Evolutionary conservation across 1,139 yeast genomes (phyloP).

Genomic region (Candida freyschussii): DNA sequence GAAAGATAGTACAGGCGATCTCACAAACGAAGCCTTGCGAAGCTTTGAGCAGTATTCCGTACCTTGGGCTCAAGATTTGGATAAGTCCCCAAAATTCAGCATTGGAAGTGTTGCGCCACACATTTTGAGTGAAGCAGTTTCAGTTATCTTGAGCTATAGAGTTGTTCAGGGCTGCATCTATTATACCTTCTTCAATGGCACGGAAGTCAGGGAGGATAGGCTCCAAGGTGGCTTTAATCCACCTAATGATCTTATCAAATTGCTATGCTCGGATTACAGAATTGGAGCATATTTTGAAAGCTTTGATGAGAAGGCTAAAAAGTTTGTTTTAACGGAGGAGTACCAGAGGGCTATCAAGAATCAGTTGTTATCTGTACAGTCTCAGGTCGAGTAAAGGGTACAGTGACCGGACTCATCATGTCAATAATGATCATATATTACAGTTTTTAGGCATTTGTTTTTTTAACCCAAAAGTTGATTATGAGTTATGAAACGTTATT

Average conservation of each 20-base stretch:
- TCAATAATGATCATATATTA: no score
- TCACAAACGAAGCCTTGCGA: constrained; percentile 7
- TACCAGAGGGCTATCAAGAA: no score
- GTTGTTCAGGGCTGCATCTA: constrained; percentile 2
- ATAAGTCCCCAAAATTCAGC: constrained; percentile 1
- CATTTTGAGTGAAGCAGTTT: constrained; percentile 5
- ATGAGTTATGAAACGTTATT: no score
- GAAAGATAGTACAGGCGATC: constrained; percentile 2
- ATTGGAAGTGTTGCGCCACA: constrained; percentile 13
- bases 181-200: constrained; percentile 9
- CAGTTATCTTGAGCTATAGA: constrained; percentile 7
- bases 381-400: no score
- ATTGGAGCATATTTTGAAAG: constrained; percentile 9
- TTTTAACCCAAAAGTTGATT: no score
- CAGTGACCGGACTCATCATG: no score
- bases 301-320: constrained; percentile 3
- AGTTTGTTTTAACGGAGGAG: constrained; percentile 7
- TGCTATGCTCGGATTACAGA: constrained; percentile 6
- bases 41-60: not conserved
- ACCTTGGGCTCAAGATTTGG: not conserved
- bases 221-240: constrained; percentile 3
- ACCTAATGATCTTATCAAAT: constrained; percentile 5
- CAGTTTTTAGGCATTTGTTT: no score
- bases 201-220: constrained; percentile 6
- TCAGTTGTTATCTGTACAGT: no score